These are phyloP conservation scores for Geranomyces michiganensis DNA, from an alignment of 192 early-diverging fungal species.

Conservation along the genomic window DNA sequence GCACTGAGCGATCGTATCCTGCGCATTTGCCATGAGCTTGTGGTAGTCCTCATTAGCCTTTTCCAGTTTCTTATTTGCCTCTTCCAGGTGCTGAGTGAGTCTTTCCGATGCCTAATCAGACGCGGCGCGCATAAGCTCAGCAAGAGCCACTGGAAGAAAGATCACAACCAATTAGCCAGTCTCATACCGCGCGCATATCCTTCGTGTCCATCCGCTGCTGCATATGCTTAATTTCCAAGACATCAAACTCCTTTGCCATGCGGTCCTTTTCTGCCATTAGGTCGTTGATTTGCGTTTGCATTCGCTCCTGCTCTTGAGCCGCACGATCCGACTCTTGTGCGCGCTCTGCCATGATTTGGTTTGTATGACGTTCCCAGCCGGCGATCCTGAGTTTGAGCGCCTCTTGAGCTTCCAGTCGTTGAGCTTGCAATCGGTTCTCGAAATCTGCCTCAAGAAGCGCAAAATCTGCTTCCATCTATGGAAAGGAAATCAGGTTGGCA, in stretches of 20 bases:
- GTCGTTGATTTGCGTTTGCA: conserved; percentile 2
- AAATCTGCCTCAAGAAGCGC: neutral
- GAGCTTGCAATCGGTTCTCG: neutral
- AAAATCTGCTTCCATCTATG: conserved; percentile 8
- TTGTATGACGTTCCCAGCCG: neutral
- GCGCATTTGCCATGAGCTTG: conserved; percentile 39
- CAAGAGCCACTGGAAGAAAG: neutral
- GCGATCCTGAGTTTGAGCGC: neutral
- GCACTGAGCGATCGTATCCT: conserved; percentile 47
- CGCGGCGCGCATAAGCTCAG: neutral
- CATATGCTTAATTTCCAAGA: conserved; percentile 31
- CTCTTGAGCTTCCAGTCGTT: neutral
- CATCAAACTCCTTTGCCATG: conserved; percentile 24
- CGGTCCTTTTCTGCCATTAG: conserved; percentile 23
- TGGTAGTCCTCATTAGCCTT: conserved; percentile 30
- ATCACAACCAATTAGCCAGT: neutral
- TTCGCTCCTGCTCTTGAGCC: conserved; percentile 14
- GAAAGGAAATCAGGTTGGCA: neutral
- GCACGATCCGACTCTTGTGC: neutral
- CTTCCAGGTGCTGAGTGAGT: conserved; percentile 1
- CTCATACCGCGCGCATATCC: conserved; percentile 38
- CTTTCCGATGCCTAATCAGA: neutral
- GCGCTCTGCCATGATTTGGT: neutral
- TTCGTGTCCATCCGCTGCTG: conserved; percentile 35
- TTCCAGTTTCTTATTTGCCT: conserved; percentile 17